Percentiles rank a stretch among this genome's conserved stretches.
Evolutionary conservation across 148 eudicot genomes (phyloP).

Genomic region (Nyssa sinensis): DNA sequence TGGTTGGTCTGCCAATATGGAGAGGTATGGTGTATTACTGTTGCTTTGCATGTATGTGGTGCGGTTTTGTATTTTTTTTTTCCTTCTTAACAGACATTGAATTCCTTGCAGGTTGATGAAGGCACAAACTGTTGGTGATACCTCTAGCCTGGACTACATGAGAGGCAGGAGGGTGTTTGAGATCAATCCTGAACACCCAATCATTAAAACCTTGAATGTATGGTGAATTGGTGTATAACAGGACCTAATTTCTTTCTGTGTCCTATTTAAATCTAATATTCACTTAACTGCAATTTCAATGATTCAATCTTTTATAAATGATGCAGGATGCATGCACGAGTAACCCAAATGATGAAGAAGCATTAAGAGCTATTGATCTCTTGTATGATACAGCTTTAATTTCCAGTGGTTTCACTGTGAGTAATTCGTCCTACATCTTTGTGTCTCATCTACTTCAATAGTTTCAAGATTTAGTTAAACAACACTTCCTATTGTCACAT

Average conservation of each 20-base stretch:
- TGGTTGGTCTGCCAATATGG: constrained; percentile 99
- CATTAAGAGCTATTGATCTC: constrained; percentile 84
- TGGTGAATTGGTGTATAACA: constrained; percentile 10
- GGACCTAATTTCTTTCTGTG: not conserved
- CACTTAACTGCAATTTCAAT: not conserved
- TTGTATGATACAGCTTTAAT: constrained; percentile 82
- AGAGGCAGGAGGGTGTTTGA: constrained; percentile 85
- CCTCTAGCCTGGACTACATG: constrained; percentile 75
- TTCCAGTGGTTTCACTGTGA: constrained; percentile 93
- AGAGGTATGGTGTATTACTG: constrained; percentile 51
- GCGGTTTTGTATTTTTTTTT: not conserved
- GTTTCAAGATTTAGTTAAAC: too few relatives aligned
- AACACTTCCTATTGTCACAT: too few relatives aligned
- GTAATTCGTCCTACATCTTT: constrained; percentile 22
- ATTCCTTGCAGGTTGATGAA: constrained; percentile 83
- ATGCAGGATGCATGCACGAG: constrained; percentile 64
- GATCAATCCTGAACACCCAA: constrained; percentile 82
- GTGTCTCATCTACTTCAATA: not conserved
- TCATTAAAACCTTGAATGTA: constrained; percentile 82
- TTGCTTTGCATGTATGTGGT: not conserved
- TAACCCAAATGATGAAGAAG: constrained; percentile 73
- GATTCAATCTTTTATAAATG: constrained; percentile 1
- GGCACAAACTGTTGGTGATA: constrained; percentile 63
- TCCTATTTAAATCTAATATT: not conserved
- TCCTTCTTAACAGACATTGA: not conserved